phyloP scores from a whole-genome alignment of 1,139 yeast species.

The Protomyces inouyei region DNA sequence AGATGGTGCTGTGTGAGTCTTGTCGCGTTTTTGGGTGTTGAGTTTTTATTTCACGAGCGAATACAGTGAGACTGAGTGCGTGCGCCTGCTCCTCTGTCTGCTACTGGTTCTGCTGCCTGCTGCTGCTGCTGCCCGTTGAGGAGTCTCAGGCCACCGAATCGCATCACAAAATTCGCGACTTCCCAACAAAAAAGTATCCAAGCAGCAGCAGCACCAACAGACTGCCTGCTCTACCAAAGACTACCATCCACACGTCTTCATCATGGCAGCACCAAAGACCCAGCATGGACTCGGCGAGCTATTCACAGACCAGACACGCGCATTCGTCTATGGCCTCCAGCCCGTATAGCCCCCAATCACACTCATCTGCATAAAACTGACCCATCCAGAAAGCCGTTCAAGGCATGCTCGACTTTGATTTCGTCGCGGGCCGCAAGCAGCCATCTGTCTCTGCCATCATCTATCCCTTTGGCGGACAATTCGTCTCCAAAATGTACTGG shows the following conservation, averaged over 20 bases:
- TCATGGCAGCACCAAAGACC: conserved; percentile 34
- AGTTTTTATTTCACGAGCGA: not conserved
- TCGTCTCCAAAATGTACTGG: conserved; percentile 49
- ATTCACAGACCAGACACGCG: conserved; percentile 32
- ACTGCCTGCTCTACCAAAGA: not conserved
- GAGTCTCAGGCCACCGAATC: no score
- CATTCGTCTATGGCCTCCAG: conserved; percentile 36
- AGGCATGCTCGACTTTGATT: conserved; percentile 49
- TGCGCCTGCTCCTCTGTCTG: no score
- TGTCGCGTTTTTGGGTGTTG: not conserved
- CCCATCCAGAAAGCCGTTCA: conserved; percentile 46
- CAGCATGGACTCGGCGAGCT: conserved; percentile 13
- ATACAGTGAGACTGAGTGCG: no score
- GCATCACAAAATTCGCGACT: no score
- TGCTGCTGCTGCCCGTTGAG: no score
- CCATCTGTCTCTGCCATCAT: conserved; percentile 50
- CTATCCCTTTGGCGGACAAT: conserved; percentile 49
- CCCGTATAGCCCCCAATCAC: conserved; percentile 39
- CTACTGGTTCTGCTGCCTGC: no score
- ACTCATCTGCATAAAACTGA: conserved; percentile 43
- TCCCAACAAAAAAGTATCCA: no score
- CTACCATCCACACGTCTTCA: not conserved
- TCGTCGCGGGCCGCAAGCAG: conserved; percentile 46
- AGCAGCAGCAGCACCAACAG: not conserved
- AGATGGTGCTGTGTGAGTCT: not conserved